A percentile compares a stretch with the other conserved stretches of the same genome.
phyloP scores from a whole-genome alignment of 805 yeast genomes.

The Metschnikowia drakensbergensis region DNA sequence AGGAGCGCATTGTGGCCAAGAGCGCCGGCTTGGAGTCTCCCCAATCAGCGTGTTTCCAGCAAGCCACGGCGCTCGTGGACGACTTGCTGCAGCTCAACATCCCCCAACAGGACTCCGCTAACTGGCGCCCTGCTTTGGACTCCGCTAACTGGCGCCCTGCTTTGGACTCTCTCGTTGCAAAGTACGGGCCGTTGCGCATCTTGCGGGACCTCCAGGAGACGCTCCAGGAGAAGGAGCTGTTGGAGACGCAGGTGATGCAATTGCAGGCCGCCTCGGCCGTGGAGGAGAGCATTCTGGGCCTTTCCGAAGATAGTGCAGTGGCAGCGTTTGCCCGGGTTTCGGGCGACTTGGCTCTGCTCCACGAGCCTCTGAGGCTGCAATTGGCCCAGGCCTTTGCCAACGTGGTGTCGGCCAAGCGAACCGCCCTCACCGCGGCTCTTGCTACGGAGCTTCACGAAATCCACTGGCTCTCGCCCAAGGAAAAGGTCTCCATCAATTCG shows the following conservation, averaged over 20 bases:
- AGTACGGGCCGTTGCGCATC: neutral
- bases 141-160: neutral
- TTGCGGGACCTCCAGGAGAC: neutral
- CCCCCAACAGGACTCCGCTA: no score
- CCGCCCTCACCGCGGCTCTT: slow-evolving; percentile 14
- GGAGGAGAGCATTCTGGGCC: slow-evolving; percentile 4
- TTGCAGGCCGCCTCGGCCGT: slow-evolving; percentile 5
- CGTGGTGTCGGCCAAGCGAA: slow-evolving; percentile 4
- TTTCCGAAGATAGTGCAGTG: slow-evolving; percentile 1
- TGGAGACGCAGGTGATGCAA: neutral
- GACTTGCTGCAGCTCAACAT: neutral
- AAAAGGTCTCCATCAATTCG: slow-evolving; percentile 13
- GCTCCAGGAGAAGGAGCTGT: neutral
- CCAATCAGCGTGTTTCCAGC: neutral
- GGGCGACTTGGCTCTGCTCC: slow-evolving; percentile 2
- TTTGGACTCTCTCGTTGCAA: neutral
- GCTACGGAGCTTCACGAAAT: slow-evolving; percentile 13
- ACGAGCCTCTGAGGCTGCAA: neutral
- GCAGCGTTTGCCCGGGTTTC: slow-evolving; percentile 13
- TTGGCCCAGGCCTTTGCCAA: slow-evolving; percentile 4
- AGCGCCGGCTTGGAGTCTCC: neutral
- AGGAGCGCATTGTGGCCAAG: slow-evolving; percentile 1
- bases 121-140: no score
- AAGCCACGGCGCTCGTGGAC: neutral
- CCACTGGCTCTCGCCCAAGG: slow-evolving; percentile 24